Base-by-base conservation (phyloP, 1,139 yeast species). In the Suzukiozyma palmioleophila region DNA sequence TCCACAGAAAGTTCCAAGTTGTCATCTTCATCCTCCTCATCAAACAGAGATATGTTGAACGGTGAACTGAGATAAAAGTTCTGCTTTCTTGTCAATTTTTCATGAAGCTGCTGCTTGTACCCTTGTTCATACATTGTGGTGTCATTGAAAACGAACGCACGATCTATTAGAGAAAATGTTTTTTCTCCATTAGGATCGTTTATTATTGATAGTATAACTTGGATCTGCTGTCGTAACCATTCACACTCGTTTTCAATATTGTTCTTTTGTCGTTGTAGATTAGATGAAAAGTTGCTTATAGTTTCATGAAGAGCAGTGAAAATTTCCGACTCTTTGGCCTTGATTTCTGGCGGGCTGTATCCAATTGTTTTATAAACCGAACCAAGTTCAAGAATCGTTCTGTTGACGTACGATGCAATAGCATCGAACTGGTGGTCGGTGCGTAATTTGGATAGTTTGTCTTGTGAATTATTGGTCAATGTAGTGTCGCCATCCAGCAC, bases 161-260 rank as follows among this genome's bases (percentile, higher is more conserved):
- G 53, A 35, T 60, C 57, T 32, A 55, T 40, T 5, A 57, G 44
- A 3, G 51, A 41, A 8, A 70, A 47, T 18, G 47, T 42, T 13
- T 52, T 53, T 2, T 54, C 61, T 0, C 75, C 75, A 11, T 48
- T 48, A 21, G 42, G 45, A 41, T 72, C 77, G 42, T 68, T 60
- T 3, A 69, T 51, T 66, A 71, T 67, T 3, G 73, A 67, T 22
- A 70, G 51, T 3, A 71, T 67, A 6, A 69, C 54, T 33, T 61
- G 52, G 24, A 70, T 63, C 43, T 71, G 76, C 46, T 71, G 75
- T 38, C 75, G 50, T 40, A 71, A 54, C 76, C 77, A 71, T 39
- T 69, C 75, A 51, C 75, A 69, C 45, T 72, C 77, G 41, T 62
- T 66, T 38, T 63, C 69, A 3, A 71, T 66, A 41, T 54, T 64